phyloP scores from a whole-genome alignment of 2,329 filamentous ascomycete species.

The Sporothrix phasma region DNA sequence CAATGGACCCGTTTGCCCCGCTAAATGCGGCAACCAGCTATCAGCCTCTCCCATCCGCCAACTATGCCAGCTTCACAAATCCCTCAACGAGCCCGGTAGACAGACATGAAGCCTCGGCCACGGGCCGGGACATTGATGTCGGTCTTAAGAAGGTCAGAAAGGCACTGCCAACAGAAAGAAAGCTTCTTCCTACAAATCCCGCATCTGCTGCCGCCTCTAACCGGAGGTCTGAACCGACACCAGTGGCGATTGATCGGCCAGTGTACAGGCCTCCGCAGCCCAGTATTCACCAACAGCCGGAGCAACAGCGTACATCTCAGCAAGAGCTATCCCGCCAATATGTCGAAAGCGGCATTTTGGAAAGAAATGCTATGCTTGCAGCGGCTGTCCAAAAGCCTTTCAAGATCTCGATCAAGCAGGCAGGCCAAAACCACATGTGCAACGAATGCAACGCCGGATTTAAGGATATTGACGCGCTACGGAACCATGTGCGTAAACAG shows the following conservation, averaged over 20 bases:
- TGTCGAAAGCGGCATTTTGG: neutral
- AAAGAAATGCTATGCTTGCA: constrained; percentile 13
- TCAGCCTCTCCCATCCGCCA: neutral
- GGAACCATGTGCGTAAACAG: constrained; percentile 41
- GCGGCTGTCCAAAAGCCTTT: constrained; percentile 17
- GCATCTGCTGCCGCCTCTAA: neutral
- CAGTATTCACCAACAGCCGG: neutral
- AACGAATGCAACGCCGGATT: constrained; percentile 33
- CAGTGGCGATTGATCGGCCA: neutral
- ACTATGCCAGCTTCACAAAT: no score
- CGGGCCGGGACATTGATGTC: neutral
- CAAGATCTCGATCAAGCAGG: constrained; percentile 20
- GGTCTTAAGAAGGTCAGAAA: constrained; percentile 16
- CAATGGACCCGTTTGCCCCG: neutral
- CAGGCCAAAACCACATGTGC: constrained; percentile 24
- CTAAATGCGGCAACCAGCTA: neutral
- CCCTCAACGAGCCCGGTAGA: neutral
- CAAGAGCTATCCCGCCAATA: neutral
- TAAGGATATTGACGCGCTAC: constrained; percentile 35
- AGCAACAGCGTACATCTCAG: neutral
- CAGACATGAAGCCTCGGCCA: neutral
- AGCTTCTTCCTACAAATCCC: constrained; percentile 14
- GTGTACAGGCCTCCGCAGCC: neutral
- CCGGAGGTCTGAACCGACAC: neutral
- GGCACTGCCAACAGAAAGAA: constrained; percentile 18